A percentile compares a stretch with the other conserved stretches of the same genome.
Evolutionary conservation across 2,329 filamentous ascomycete species (phyloP).

Genomic region (Lojkania enalia): DNA sequence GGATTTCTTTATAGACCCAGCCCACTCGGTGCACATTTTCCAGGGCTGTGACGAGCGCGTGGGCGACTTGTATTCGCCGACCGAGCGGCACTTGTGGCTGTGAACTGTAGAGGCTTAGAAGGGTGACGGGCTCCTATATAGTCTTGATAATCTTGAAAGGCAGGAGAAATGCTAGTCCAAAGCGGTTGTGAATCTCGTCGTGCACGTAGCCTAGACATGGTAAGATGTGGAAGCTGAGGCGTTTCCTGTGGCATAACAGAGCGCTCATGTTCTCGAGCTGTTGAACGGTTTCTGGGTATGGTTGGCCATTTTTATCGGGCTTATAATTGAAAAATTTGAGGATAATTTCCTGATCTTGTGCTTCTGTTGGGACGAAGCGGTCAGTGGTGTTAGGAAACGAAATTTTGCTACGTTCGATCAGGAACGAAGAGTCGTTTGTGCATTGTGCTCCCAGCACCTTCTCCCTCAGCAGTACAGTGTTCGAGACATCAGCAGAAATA

Average conservation of each 20-base stretch:
- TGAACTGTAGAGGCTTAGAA: background rate
- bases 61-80: background rate
- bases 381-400: background rate
- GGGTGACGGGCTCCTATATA: background rate
- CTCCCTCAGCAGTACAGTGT: background rate
- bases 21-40: background rate
- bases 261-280: background rate
- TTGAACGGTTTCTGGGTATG: background rate
- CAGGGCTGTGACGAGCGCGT: background rate
- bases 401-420: background rate
- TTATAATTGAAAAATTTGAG: background rate
- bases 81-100: background rate
- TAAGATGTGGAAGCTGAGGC: background rate
- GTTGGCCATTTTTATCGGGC: background rate
- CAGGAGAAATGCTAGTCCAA: background rate
- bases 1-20: background rate
- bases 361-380: background rate
- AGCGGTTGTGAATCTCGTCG: background rate
- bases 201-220: background rate
- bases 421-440: background rate
- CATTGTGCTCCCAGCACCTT: too few species aligned
- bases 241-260: background rate
- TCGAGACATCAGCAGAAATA: background rate
- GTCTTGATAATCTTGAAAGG: too few species aligned
- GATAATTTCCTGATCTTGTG: background rate